Base-by-base conservation (phyloP, 2,329 filamentous ascomycete species). In the Immersiporthe knoxdaviesiana region DNA sequence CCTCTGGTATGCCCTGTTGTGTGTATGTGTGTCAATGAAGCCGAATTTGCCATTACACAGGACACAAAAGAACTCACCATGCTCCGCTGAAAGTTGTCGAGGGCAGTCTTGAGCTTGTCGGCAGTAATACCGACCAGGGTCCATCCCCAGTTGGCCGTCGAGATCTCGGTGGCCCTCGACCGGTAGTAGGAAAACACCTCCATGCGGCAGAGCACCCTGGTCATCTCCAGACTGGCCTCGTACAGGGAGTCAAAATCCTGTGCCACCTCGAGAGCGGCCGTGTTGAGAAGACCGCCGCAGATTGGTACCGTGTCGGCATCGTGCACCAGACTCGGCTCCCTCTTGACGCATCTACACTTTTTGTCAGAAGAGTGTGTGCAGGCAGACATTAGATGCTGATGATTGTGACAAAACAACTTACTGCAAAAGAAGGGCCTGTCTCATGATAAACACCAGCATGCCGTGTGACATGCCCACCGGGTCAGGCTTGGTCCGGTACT, bases 211-310 rank as follows among this genome's bases (percentile, higher is more conserved):
- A 68, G 39, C 2, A 68, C 61, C 18, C 66, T 47, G 8, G 66
- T 68, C 66, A 68, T 68, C 52, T 68, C 66, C 41, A 68, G 54
- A 65, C 66, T 68, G 41, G 66, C 66, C 30, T 68, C 66, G n/a
- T 68, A 68, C 16, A 68, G 27, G n/a, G 61, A 64, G n/a, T 68
- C 66, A 41, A 68, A 65, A n/a, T 68, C 66, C 8, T 41, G 56
- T 1, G 66, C 61, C 60, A 68, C 52, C 4, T 65, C 66, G 14
- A 68, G 35, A 12, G 66, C 66, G 24, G 66, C 66, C 39, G 66
- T 68, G 41, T 68, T 68, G 39, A 68, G 54, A n/a, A 68, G 66
- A 52, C 66, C 66, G 21, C 66, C 66, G n/a, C 66, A 68, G 21
- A 68, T 61, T 27, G 66, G 66, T 21, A 68, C 39, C 32, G 66